Evolutionary conservation across 2,329 filamentous ascomycete species (phyloP), one percentile per base, ranked within the genome.

Genomic region (Fusarium sp.): DNA sequence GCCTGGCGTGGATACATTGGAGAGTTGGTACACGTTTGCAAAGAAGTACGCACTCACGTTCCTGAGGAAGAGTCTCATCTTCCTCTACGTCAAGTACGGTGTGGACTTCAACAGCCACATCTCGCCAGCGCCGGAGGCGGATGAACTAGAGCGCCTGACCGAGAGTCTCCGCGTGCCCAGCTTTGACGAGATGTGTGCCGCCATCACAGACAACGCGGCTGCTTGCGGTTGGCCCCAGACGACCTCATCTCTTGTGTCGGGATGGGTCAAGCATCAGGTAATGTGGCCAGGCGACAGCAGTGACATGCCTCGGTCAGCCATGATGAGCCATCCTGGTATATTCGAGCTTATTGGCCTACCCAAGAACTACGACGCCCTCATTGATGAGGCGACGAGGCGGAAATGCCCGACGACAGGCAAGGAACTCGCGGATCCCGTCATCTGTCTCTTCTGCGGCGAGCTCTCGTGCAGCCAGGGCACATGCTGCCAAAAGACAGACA

Each of bases 361-460:
- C 1, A 94, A 94, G 83, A 95, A 96, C 78, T 99, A 95, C 81
- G 97, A 98, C 81, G 93, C 91, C 4, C 87, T 99, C 40, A 97
- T 98, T 68, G 96, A 98, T 79, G 95, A 97, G 83, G 94, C 95
- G 29, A 96, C 97, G 76, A 92, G 91, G 73, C 88, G 93, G 62
- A 91, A 90, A 59, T 99, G 97, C 79, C 95, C 95, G 0, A 97
- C 92, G 2, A 98, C 95, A 2, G 95, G 95, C 74, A 97, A 97
- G 81, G 96, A 98, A 77, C 86, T 99, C 60, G 93, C 92, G 3
- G 97, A 99, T 82, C 95, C 97, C 0, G 94, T 93, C 74, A 90
- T 99, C 40, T 99, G 97, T 80, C 88, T 99, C 42, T 95, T 98
- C 85, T 99, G 97, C 80, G 96, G 97, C 36, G 95, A 95, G n/a